These are phyloP conservation scores for Danielia oregonensis DNA, from an alignment of 805 yeast species.

Conservation along the genomic window DNA sequence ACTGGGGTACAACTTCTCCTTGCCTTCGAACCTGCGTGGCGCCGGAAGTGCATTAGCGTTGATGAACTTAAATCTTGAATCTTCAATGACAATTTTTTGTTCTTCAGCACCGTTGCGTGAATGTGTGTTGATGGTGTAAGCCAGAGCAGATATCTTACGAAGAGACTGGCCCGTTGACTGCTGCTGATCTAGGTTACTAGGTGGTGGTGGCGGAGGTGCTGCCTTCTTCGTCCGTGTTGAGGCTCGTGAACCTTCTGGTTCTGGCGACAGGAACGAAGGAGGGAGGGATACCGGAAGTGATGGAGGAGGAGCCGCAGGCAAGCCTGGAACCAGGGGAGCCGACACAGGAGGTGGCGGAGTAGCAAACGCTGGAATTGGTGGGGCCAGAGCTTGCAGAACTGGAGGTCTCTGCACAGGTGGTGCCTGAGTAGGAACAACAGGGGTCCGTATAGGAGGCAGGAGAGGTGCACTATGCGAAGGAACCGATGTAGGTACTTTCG, in stretches of 20 bases:
- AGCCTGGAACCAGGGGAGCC: conserved; percentile 14
- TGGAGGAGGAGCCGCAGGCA: conserved; percentile 19
- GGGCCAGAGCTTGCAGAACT: conserved; percentile 5
- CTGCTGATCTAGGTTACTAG: conserved; percentile 31
- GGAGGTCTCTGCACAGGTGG: conserved; percentile 6
- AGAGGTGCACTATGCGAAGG: conserved; percentile 5
- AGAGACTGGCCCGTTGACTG: conserved; percentile 48
- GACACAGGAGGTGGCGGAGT: conserved; percentile 21
- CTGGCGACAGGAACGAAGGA: too few species aligned
- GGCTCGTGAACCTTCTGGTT: not conserved
- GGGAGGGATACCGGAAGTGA: too few species aligned
- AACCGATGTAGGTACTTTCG: too few species aligned
- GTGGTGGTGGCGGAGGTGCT: conserved; percentile 28
- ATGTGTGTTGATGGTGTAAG: conserved; percentile 55
- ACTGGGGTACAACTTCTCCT: conserved; percentile 81
- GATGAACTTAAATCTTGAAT: conserved; percentile 62
- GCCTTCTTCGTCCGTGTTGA: conserved; percentile 16
- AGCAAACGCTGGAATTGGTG: conserved; percentile 16
- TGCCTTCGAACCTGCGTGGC: conserved; percentile 75
- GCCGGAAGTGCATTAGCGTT: conserved; percentile 72
- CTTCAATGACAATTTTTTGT: conserved; percentile 54
- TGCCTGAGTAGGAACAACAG: conserved; percentile 12
- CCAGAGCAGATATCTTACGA: conserved; percentile 60
- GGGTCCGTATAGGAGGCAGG: not conserved
- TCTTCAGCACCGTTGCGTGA: conserved; percentile 16